Base-by-base conservation (phyloP, 2,329 filamentous ascomycete species). In the Trichoderma harzianum region DNA sequence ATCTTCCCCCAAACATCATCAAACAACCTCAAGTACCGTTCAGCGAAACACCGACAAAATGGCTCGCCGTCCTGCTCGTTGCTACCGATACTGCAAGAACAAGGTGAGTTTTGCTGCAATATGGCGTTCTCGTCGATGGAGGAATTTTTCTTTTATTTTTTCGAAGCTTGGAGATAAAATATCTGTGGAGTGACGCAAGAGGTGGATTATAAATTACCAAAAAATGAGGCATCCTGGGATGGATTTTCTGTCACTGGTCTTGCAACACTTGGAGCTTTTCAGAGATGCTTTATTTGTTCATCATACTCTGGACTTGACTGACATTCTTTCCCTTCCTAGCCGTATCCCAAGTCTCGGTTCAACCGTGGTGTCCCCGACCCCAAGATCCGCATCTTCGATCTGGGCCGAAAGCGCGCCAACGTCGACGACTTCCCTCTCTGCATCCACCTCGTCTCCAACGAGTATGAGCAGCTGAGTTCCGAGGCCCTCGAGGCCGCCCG, bases 31-130 rank as follows among this genome's bases (percentile, higher is more conserved):
- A 77, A 79, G 74, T 75, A 51, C 12, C 70, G 75, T 74, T 74
- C 78, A 81, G 80, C 76, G 80, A 79, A 89, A 86, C 8, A 87
- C 88, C 86, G 90, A 91, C 92, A 95, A 92, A 89, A 99, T 99
- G 96, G 96, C 96, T 84, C 94, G 96, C 87, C 94, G 96, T 93
- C 96, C 96, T 84, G 96, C 96, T 84, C 93, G 96, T 90, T 99
- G 96, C 90, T 99, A 97, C 91, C 92, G 96, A 84, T 99, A 99
- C 93, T 99, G 96, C 95, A 99, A 99, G 94, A 99, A 98, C 92
- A 98, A 98, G 94, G 94, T 97, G 84, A 87, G 92, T 53, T 21
- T 72, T 67, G 47, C 72, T 69, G 68, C 72, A 39, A 60, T 66
- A 18, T 62, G 8, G 21, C 28, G 1, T 60, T 26, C 43, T 51